phyloP scores from a whole-genome alignment of 495 filamentous ascomycete species.

The Trypethelium eluteriae region DNA sequence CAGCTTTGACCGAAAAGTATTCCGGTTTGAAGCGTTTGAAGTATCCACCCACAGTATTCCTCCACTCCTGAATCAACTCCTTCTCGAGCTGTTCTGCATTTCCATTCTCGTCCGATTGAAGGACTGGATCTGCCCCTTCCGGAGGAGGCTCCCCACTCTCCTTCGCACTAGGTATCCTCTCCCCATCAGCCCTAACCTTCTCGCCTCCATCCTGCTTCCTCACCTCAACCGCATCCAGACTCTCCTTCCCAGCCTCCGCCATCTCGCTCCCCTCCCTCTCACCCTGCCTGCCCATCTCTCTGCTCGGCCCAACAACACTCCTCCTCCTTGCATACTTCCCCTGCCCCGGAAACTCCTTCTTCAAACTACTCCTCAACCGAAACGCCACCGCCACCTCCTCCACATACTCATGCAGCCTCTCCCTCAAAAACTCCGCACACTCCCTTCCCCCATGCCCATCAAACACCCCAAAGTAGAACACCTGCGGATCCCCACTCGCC shows the following conservation, averaged over 20 bases:
- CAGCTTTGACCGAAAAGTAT: constrained; percentile 44
- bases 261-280: constrained; percentile 14
- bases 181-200: constrained; percentile 31
- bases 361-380: constrained; percentile 63
- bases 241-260: constrained; percentile 26
- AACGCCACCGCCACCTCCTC: constrained; percentile 71
- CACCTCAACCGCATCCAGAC: constrained; percentile 35
- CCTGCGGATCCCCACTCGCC: constrained; percentile 78
- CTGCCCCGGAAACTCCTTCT: constrained; percentile 21
- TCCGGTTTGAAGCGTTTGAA: constrained; percentile 79
- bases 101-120: constrained; percentile 32
- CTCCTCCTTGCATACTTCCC: background rate
- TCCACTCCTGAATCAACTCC: constrained; percentile 68
- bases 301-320: background rate
- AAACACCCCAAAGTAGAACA: constrained; percentile 95
- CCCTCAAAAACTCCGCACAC: constrained; percentile 77
- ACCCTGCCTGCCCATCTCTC: constrained; percentile 20
- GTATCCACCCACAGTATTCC: constrained; percentile 80
- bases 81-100: constrained; percentile 56
- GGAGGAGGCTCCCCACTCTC: constrained; percentile 24
- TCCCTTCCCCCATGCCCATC: constrained; percentile 91
- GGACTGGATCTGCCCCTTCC: constrained; percentile 18
- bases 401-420: constrained; percentile 79
- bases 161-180: constrained; percentile 24
- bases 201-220: constrained; percentile 33